A percentile compares a stretch with the other conserved stretches of the same genome.
These are phyloP conservation scores for Colletotrichum destructivum DNA, from an alignment of 2,329 filamentous ascomycete genomes.

Conservation along the genomic window DNA sequence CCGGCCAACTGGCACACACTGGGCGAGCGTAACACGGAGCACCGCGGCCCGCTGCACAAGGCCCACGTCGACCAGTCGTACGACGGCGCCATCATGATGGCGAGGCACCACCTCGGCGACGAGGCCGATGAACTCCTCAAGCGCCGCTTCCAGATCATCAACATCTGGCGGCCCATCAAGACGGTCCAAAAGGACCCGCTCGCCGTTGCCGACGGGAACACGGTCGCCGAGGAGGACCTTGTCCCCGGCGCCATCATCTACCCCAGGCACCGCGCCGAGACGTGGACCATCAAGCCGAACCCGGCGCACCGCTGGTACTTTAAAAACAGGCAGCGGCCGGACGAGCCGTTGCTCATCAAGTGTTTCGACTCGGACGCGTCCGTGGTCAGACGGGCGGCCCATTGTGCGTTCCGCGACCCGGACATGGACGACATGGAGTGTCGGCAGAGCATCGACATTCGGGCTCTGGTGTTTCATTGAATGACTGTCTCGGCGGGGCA, in stretches of 20 bases:
- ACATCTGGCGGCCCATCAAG: slow-evolving; percentile 64
- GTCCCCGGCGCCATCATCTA: slow-evolving; percentile 56
- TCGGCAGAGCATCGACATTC: slow-evolving; percentile 91
- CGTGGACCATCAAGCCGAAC: slow-evolving; percentile 55
- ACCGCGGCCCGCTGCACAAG: slow-evolving; percentile 67
- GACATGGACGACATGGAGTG: slow-evolving; percentile 77
- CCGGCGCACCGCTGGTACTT: slow-evolving; percentile 67
- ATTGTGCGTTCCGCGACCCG: slow-evolving; percentile 86
- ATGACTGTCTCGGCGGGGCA: background rate
- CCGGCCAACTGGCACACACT: slow-evolving; percentile 71
- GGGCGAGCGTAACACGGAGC: slow-evolving; percentile 71
- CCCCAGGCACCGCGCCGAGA: slow-evolving; percentile 51
- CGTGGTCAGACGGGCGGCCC: slow-evolving; percentile 74
- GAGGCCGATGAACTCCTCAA: slow-evolving; percentile 35
- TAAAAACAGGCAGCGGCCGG: slow-evolving; percentile 64
- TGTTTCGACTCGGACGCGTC: slow-evolving; percentile 70
- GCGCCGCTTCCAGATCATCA: slow-evolving; percentile 42
- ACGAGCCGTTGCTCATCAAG: slow-evolving; percentile 74
- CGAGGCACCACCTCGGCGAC: slow-evolving; percentile 42
- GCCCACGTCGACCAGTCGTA: slow-evolving; percentile 63
- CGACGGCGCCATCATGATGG: slow-evolving; percentile 45
- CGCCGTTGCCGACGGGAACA: slow-evolving; percentile 56
- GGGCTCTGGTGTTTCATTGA: slow-evolving; percentile 81
- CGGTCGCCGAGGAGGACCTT: slow-evolving; percentile 57
- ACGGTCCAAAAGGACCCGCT: slow-evolving; percentile 61